A percentile compares a stretch with the other conserved stretches of the same genome.
Conservation (phyloP, 495 filamentous ascomycete species). For the Delitschia confertaspora region DNA sequence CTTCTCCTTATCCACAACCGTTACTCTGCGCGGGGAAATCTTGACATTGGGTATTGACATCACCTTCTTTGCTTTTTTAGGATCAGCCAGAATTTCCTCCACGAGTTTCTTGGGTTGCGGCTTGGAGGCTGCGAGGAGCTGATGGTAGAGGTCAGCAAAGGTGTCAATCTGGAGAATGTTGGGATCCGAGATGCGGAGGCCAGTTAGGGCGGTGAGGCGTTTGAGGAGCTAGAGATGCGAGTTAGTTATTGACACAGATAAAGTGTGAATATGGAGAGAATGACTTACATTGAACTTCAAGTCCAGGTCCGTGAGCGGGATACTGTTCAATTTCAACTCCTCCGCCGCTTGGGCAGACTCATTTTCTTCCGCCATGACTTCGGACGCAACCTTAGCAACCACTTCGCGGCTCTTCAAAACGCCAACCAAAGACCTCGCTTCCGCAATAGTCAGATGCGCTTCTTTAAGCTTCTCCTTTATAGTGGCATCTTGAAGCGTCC, state of each 20-base stretch:
- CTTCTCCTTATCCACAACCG: constrained; percentile 60
- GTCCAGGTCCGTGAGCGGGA: constrained; percentile 47
- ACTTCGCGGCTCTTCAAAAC: too few species aligned
- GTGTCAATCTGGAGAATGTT: constrained; percentile 46
- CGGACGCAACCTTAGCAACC: neutral
- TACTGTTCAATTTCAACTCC: constrained; percentile 40
- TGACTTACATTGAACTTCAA: constrained; percentile 67
- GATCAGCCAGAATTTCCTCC: constrained; percentile 34
- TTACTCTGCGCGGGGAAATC: constrained; percentile 51
- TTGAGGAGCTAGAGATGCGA: constrained; percentile 53
- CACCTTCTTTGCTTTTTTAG: constrained; percentile 31
- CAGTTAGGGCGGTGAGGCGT: constrained; percentile 67
- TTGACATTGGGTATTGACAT: constrained; percentile 58
- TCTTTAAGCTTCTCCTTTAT: neutral
- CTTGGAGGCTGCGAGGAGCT: constrained; percentile 46
- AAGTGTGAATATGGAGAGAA: constrained; percentile 2
- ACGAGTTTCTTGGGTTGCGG: constrained; percentile 52
- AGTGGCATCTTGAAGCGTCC: neutral
- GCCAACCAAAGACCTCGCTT: neutral
- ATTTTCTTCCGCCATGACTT: neutral
- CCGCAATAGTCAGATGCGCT: constrained; percentile 2
- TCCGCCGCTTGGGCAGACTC: too few species aligned
- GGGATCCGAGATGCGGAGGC: constrained; percentile 61
- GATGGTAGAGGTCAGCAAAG: constrained; percentile 33
- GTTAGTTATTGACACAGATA: constrained; percentile 6